Conservation (phyloP, 345 rosid species). For the Populus simonii region DNA sequence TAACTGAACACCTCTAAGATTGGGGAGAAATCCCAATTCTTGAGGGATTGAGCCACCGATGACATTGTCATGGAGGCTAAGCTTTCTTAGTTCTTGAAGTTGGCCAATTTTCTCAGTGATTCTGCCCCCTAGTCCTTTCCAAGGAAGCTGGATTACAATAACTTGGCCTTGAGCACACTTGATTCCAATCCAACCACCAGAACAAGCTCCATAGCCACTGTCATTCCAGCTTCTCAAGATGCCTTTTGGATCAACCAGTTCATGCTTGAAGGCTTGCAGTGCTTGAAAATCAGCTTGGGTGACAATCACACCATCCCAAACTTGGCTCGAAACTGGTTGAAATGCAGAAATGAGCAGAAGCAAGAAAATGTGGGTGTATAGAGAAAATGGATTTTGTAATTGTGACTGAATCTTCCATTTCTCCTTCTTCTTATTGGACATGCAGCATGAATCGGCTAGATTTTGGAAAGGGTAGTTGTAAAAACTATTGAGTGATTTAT, state of each 20-base stretch:
- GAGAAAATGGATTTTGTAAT: background rate
- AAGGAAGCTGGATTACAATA: constrained; percentile 29
- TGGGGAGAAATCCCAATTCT: constrained; percentile 16
- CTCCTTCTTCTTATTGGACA: constrained; percentile 24
- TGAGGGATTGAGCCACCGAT: constrained; percentile 21
- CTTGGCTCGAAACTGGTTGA: constrained; percentile 17
- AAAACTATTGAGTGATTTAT: background rate
- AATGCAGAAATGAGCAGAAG: background rate
- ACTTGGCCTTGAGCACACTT: constrained; percentile 32
- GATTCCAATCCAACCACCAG: constrained; percentile 31
- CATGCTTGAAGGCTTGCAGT: constrained; percentile 27
- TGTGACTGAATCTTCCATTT: constrained; percentile 17
- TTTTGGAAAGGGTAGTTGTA: constrained; percentile 7
- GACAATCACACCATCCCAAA: constrained; percentile 26
- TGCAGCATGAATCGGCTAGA: constrained; percentile 20
- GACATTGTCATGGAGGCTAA: constrained; percentile 26
- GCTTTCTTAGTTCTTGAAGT: constrained; percentile 22
- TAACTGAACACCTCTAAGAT: constrained; percentile 27
- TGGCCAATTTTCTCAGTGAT: constrained; percentile 30
- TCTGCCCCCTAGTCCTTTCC: constrained; percentile 24
- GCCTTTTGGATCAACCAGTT: constrained; percentile 18
- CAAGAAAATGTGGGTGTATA: background rate
- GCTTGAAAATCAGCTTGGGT: constrained; percentile 27
- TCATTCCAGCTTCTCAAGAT: constrained; percentile 26
- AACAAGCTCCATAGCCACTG: constrained; percentile 26